Base-by-base conservation (phyloP, 2,329 filamentous ascomycete genomes). In the Thermomyces lanuginosus region DNA sequence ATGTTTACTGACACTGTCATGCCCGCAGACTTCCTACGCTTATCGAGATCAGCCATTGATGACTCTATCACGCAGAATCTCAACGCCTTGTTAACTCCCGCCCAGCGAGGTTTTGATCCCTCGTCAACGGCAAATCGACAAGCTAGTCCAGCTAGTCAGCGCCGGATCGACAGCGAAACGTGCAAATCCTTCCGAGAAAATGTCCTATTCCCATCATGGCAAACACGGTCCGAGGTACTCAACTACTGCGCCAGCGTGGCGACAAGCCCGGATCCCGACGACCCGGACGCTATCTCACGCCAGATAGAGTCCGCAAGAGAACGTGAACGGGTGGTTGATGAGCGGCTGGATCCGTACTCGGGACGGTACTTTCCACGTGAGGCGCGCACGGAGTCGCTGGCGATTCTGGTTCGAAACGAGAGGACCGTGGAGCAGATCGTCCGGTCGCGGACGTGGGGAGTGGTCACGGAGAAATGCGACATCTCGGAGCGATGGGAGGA, bases 51-150 rank as follows among this genome's bases (percentile, higher is more conserved):
- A 27, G 71, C 78, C 24, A 76, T 93, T 44, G 89, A 98, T 55
- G 89, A 98, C 55, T 82, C 79, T 22, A 95, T 98, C 45, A 72
- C 73, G 1, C 84, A 92, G 46, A 86, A 91, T 44, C 70, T 98
- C 34, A 95, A 95, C 59, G 81, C 82, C 1, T 67, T 95, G 19
- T 59, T 81, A 22, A 84, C 76, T 1, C 86, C 86, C 0, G 66
- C 79, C 8, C 60, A 63, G 22, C 42, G 44, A 17, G 71, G 72
- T 9, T 95, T 92, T 54, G 77, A 92, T 46, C 79, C 86, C 1
- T 58, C 65, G 0, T 84, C 80, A 1, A 92, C 82, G 1, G 68
- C 73, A 1, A 58, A 66, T 8, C 69, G 76, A 27, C 60, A 62
- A 13, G 59, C 68, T 2, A 56, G 63, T 21, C 55, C 68, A 0